phyloP scores from a whole-genome alignment of 2,329 filamentous ascomycete genomes.

The Coniella vitis region DNA sequence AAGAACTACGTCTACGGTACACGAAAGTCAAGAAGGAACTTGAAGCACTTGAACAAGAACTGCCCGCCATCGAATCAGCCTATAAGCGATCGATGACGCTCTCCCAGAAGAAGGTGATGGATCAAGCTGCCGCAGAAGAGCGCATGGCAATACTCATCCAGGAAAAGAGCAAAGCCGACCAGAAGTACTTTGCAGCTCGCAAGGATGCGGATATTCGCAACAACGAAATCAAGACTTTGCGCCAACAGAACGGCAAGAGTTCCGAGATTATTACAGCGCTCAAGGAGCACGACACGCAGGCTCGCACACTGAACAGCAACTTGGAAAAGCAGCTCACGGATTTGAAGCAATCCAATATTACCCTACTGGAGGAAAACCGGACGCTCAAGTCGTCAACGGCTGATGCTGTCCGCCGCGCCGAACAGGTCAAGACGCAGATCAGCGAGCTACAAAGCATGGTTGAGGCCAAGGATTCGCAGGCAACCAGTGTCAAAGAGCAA shows the following conservation, averaged over 20 bases:
- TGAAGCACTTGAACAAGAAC: constrained; percentile 74
- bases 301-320: constrained; percentile 68
- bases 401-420: constrained; percentile 63
- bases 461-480: constrained; percentile 64
- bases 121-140: constrained; percentile 70
- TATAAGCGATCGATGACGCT: constrained; percentile 84
- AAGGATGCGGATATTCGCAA: constrained; percentile 86
- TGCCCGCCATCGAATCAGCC: constrained; percentile 82
- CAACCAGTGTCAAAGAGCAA: constrained; percentile 45
- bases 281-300: constrained; percentile 81
- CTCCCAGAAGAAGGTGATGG: constrained; percentile 79
- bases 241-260: constrained; percentile 79
- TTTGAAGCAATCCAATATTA: constrained; percentile 69
- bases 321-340: constrained; percentile 88
- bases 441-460: constrained; percentile 68
- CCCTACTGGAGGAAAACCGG: constrained; percentile 65
- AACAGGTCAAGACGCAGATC: constrained; percentile 69
- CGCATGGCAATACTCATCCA: constrained; percentile 66
- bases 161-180: constrained; percentile 93
- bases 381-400: constrained; percentile 64
- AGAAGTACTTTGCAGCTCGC: constrained; percentile 95
- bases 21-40: constrained; percentile 73
- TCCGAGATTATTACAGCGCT: constrained; percentile 89
- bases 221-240: constrained; percentile 69
- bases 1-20: constrained; percentile 69